Base-by-base conservation (phyloP, 2,329 filamentous ascomycete genomes). In the Trichoderma cornu-damae region DNA sequence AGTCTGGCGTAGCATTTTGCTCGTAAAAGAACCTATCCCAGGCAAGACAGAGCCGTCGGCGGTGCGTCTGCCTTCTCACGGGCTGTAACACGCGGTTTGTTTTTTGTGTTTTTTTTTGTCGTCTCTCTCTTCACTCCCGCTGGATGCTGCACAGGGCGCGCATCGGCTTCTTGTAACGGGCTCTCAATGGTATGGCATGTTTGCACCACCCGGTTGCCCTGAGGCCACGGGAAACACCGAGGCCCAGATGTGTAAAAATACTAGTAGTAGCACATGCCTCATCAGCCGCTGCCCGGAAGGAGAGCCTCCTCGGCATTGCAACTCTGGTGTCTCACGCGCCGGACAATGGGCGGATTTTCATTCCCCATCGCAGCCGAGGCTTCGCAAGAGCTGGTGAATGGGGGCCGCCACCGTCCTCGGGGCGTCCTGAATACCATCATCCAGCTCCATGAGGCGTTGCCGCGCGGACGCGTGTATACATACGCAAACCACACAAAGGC, bases 181-280 rank as follows among this genome's bases (percentile, higher is more conserved):
- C 32, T 34, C 4, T n/a, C 37, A 32, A 46, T 37, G 35, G 34
- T 51, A 51, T 59, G 35, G 34, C 57, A 51, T 59, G 57, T 50
- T 56, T 56, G 57, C 57, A 40, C 51, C 30, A 51, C 46, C 34
- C 24, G 51, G 57, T 55, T 54, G 57, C 51, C 35, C 38, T 37
- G 38, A 46, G 42, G 46, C 44, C n/a, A 38, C 51, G 51, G 57
- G 57, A 44, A 47, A 35, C 30, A 22, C 14, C 38, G 37, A 35
- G 28, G 20, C 34, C 20, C 46, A 51, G 34, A 24, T 30, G 9
- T 24, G n/a, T 38, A n/a, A n/a, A n/a, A n/a, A n/a, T n/a, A 16
- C 24, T 8, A 51, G 37, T n/a, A 11, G 38, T 9, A 42, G 16
- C n/a, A 18, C 38, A 16, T 22, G 2, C n/a, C n/a, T n/a, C n/a